These are phyloP conservation scores for Phytophthora pluvialis DNA, from an alignment of 352 stramenopile species.

Conservation along the genomic window DNA sequence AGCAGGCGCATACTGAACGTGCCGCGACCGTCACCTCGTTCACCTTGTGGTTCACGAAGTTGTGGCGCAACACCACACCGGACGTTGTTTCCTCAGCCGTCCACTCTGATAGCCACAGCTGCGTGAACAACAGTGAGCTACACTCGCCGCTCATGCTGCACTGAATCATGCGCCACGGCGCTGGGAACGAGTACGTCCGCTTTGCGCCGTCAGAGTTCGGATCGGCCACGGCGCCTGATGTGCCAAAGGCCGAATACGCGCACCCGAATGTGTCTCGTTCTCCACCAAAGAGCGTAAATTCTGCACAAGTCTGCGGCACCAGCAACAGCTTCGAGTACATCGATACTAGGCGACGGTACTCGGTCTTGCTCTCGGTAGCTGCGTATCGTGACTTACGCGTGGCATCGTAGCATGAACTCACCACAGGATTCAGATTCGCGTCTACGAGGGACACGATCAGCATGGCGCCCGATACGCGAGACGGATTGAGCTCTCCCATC, in stretches of 20 bases:
- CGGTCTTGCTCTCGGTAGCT: constrained; percentile 12
- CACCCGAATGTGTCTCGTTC: constrained; percentile 38
- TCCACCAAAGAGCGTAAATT: constrained; percentile 35
- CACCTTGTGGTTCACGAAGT: constrained; percentile 53
- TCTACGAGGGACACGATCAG: constrained; percentile 39
- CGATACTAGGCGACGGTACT: constrained; percentile 33
- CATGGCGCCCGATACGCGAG: constrained; percentile 29
- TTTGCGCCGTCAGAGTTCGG: constrained; percentile 25
- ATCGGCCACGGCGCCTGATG: constrained; percentile 32
- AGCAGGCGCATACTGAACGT: constrained; percentile 41
- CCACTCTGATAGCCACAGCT: constrained; percentile 48
- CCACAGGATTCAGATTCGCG: constrained; percentile 17
- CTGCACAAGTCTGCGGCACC: constrained; percentile 26
- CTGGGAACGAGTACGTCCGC: constrained; percentile 37
- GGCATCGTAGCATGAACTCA: constrained; percentile 30
- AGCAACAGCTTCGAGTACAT: constrained; percentile 37
- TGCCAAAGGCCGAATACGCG: constrained; percentile 41
- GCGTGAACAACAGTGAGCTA: constrained; percentile 47
- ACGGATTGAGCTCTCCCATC: constrained; percentile 45
- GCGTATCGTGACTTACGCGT: constrained; percentile 19
- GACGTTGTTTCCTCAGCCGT: constrained; percentile 21
- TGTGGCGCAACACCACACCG: constrained; percentile 35
- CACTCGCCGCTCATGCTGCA: constrained; percentile 44
- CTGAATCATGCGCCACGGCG: constrained; percentile 51
- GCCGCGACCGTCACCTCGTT: constrained; percentile 43